These are phyloP conservation scores for Camellia granthamiana DNA, from an alignment of 148 eudicot species.

Conservation along the genomic window DNA sequence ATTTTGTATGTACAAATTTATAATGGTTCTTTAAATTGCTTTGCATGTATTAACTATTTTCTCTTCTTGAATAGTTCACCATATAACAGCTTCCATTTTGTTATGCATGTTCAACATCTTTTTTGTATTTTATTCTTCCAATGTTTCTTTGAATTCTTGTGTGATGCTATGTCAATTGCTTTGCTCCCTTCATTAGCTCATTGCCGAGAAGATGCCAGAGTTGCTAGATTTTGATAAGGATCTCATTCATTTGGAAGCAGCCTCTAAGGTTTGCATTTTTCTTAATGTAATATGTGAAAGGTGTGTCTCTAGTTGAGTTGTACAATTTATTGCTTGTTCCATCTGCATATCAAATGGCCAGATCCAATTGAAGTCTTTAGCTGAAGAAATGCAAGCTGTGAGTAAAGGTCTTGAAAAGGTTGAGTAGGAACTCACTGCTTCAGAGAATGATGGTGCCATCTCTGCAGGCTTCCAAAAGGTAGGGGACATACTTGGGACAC, in stretches of 20 bases:
- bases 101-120: neutral
- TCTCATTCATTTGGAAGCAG: too few species aligned
- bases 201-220: too few species aligned
- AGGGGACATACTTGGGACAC: constrained; percentile 9
- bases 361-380: constrained; percentile 94
- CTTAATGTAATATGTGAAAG: too few species aligned
- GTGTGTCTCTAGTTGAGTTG: too few species aligned
- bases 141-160: constrained; percentile 9
- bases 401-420: constrained; percentile 99
- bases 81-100: neutral
- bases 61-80: neutral
- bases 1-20: neutral
- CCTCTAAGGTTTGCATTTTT: too few species aligned
- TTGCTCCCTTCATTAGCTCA: too few species aligned
- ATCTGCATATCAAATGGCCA: constrained; percentile 22
- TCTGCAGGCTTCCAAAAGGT: constrained; percentile 90
- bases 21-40: neutral
- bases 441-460: constrained; percentile 85
- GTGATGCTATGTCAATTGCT: neutral
- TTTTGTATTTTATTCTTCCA: neutral
- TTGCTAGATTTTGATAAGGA: too few species aligned
- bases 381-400: constrained; percentile 99
- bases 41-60: neutral
- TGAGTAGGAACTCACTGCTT: constrained; percentile 92
- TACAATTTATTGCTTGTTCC: neutral